Conservation (phyloP, 768 basidiomycete species). For the Russula foetens region DNA sequence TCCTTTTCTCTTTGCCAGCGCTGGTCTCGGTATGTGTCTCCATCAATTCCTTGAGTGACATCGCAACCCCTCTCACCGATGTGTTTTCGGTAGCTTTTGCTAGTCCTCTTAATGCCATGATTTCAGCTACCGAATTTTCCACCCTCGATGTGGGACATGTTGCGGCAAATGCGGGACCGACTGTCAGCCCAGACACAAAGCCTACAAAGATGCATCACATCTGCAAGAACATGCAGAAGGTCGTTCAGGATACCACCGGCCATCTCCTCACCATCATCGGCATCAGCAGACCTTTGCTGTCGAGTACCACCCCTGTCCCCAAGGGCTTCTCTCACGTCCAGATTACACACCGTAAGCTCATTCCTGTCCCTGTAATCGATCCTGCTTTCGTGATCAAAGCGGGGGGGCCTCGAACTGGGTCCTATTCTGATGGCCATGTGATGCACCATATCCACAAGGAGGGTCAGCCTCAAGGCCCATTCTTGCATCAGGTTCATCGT, state of each 20-base stretch:
- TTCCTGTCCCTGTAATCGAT: too few species aligned
- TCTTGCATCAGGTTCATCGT: constrained; percentile 43
- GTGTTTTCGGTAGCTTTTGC: constrained; percentile 3
- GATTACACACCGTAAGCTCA: too few species aligned
- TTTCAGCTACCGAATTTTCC: too few species aligned
- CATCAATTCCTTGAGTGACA: neutral
- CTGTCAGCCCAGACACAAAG: neutral
- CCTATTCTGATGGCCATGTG: neutral
- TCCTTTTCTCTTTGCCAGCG: neutral
- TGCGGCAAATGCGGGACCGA: neutral
- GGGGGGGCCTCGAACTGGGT: neutral
- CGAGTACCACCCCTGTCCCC: neutral
- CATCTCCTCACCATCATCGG: too few species aligned
- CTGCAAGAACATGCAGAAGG: constrained; percentile 17
- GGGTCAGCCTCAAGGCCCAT: constrained; percentile 17
- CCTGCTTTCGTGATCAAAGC: neutral
- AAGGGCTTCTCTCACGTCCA: neutral
- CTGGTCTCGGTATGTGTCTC: constrained; percentile 13
- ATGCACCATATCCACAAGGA: constrained; percentile 23
- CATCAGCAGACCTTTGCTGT: neutral
- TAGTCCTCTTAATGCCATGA: constrained; percentile 5
- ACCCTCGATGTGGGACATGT: constrained; percentile 12
- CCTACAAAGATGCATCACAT: constrained; percentile 15
- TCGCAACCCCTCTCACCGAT: neutral
- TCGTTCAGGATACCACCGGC: neutral